These are phyloP conservation scores for Melocanna baccifera DNA, from an alignment of 176 grass and related monocot species.

Conservation along the genomic window DNA sequence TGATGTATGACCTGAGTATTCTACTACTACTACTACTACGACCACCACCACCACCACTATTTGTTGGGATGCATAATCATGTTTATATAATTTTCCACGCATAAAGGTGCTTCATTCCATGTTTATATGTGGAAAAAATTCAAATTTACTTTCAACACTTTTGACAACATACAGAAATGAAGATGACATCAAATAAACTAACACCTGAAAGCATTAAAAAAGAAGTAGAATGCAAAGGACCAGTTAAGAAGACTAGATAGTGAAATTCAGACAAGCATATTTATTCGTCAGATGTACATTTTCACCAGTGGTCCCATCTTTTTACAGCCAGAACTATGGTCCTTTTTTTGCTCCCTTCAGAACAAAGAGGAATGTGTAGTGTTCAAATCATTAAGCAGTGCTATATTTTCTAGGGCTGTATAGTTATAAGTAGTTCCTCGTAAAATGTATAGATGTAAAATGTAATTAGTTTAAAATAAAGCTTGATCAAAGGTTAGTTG, in stretches of 20 bases:
- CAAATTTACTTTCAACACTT: background rate
- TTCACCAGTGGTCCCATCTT: constrained; percentile 8
- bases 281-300: background rate
- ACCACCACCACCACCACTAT: no score
- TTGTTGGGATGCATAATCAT: constrained; percentile 34
- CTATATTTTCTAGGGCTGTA: background rate
- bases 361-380: background rate
- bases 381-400: background rate
- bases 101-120: background rate
- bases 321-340: background rate
- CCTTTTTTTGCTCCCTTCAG: background rate
- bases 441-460: background rate
- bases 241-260: background rate
- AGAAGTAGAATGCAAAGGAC: background rate
- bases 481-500: background rate
- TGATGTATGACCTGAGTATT: constrained; percentile 40
- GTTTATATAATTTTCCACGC: background rate
- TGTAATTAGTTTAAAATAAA: background rate
- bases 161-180: background rate
- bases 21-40: no score
- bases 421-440: background rate
- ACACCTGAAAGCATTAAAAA: background rate
- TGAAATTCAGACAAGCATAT: background rate
- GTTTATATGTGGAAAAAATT: background rate
- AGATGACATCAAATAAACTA: background rate